Percentiles rank a stretch among this genome's conserved stretches.
Conservation (phyloP, 2,329 filamentous ascomycete species). For the Helotiales sp. region DNA sequence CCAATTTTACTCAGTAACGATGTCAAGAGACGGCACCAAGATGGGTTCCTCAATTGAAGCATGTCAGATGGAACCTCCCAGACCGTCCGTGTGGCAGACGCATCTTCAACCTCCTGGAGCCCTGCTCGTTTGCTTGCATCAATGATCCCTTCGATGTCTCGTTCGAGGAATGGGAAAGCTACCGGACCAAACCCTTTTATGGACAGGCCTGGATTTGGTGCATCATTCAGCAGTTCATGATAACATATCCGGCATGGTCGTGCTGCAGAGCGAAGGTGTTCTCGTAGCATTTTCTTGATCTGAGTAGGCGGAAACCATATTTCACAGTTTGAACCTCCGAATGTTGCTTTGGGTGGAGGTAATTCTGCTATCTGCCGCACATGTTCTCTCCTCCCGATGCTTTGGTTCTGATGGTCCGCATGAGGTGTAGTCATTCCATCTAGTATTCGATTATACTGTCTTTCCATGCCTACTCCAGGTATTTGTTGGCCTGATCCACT, state of each 20-base stretch:
- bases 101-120: not conserved
- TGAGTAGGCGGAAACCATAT: not conserved
- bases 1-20: not conserved
- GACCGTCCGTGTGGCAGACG: not conserved
- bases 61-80: not conserved
- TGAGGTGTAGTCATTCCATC: not conserved
- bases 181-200: not conserved
- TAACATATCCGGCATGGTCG: not conserved
- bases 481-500: not conserved
- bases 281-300: slow-evolving; percentile 11
- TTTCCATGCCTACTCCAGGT: not conserved
- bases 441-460: no score
- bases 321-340: not conserved
- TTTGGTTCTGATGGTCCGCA: not conserved
- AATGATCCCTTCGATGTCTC: not conserved
- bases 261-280: not conserved
- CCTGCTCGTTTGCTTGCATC: not conserved
- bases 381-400: not conserved
- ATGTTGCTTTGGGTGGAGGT: not conserved
- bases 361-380: not conserved
- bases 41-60: not conserved
- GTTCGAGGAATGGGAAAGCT: not conserved
- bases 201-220: not conserved
- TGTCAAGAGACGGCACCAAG: not conserved
- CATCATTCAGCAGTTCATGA: not conserved